Evolutionary conservation across 768 basidiomycete species (phyloP).

Genomic region (Tephrocybe sp.): DNA sequence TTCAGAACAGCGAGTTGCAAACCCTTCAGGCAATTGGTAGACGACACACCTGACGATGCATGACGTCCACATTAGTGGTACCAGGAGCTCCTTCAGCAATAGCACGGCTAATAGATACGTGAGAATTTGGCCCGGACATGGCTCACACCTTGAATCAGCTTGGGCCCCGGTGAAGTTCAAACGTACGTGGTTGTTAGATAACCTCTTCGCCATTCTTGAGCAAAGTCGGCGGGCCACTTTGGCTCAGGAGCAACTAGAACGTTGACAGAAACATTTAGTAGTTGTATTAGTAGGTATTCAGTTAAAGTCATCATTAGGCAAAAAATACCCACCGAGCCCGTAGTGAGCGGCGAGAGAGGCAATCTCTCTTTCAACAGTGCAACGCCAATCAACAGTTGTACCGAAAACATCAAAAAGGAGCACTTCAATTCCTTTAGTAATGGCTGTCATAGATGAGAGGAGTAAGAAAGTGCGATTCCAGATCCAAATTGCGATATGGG

Average conservation of each 20-base stretch:
- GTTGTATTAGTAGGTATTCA: neutral
- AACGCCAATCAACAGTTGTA: conserved; percentile 47
- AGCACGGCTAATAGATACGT: conserved; percentile 26
- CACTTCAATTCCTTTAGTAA: conserved; percentile 32
- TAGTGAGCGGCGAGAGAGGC: conserved; percentile 19
- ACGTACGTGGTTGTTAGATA: conserved; percentile 48
- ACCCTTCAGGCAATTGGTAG: neutral
- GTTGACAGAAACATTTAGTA: neutral
- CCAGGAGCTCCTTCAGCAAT: conserved; percentile 46
- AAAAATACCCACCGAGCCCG: neutral
- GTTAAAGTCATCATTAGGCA: neutral
- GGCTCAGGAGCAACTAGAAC: conserved; percentile 16
- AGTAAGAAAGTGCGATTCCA: neutral
- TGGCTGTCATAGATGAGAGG: conserved; percentile 1
- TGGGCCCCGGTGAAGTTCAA: neutral
- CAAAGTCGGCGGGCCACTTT: conserved; percentile 44
- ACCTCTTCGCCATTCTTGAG: conserved; percentile 53
- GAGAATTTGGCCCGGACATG: neutral
- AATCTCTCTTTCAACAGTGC: conserved; percentile 30
- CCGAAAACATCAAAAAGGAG: conserved; percentile 50
- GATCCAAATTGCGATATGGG: too few species aligned
- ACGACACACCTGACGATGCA: conserved; percentile 48
- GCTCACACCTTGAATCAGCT: neutral
- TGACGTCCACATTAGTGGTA: conserved; percentile 47
- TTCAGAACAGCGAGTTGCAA: neutral